Evolutionary conservation across 331 rosid species (phyloP), one percentile per base, ranked within the genome.

Genomic region (Ulmus americana): DNA sequence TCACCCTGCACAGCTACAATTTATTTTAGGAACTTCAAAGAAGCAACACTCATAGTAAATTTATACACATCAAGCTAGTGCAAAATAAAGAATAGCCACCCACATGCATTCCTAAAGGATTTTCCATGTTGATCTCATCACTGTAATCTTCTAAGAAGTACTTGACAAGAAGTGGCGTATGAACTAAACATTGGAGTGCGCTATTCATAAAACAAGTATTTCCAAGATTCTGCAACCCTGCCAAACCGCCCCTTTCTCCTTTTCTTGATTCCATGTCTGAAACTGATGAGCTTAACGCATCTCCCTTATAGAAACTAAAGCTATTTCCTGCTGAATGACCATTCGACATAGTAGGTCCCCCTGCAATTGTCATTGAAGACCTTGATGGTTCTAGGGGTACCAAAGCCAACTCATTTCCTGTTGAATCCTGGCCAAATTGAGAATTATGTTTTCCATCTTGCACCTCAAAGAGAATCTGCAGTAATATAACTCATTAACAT

Each of bases 201-300:
- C 99, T 94, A 73, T 90, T 94, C 99, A 94, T 94, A 77, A 94
- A 94, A 79, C 99, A 94, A 55, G 99, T 94, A 77, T 94, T 94
- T 51, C 99, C 99, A 64, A 94, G 83, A 82, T 94, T 94, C 83
- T 94, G 99, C 83, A 94, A 73, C 69, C 99, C 99, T 2, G 96
- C 92, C 88, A 94, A 84, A 43, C 99, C 99, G 61, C 85, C 90
- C 76, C 63, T 84, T 55, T 87, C 96, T 60, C 75, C 91, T 77
- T 72, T 80, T 72, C 66, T 76, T 60, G 75, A 63, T 70, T 59
- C 95, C 61, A 78, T 69, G 57, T 75, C 90, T 72, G 85, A 76
- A 63, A 68, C 69, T 13, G 87, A 67, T 57, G 97, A 76, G 72
- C 86, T 79, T 39, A 73, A 74, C 73, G 84, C 71, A 72, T 80